Evolutionary conservation across 306 rosid species (phyloP).

Genomic region (Malus orientalis): DNA sequence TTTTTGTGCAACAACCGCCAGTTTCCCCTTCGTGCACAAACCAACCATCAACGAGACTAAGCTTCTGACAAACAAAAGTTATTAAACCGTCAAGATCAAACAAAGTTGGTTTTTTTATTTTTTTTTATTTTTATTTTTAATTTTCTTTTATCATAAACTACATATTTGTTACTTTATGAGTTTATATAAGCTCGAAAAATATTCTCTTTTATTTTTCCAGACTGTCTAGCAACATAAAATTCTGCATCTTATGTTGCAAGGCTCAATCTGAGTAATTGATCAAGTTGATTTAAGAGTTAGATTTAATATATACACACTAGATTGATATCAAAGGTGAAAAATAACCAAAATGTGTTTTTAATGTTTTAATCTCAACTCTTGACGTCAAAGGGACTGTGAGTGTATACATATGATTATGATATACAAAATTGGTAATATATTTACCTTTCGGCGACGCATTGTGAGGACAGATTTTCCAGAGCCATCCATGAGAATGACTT

Average conservation of each 20-base stretch:
- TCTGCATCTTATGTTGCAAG: background rate
- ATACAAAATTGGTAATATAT: background rate
- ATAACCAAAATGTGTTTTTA: background rate
- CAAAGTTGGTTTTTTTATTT: background rate
- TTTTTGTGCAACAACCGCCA: background rate
- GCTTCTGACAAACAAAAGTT: constrained; percentile 35
- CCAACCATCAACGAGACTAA: constrained; percentile 56
- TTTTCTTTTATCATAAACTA: background rate
- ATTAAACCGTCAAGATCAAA: background rate
- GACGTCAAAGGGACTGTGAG: background rate
- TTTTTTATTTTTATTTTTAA: background rate
- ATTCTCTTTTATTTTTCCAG: too few relatives aligned
- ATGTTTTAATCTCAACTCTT: background rate
- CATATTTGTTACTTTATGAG: background rate
- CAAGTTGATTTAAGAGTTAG: background rate
- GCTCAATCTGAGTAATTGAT: background rate
- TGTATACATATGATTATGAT: background rate
- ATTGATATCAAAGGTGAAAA: background rate
- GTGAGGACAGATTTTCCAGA: constrained; percentile 65
- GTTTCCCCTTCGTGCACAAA: constrained; percentile 57
- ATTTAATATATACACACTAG: too few relatives aligned
- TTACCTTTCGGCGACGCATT: constrained; percentile 58
- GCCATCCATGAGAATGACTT: constrained; percentile 76
- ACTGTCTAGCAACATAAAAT: background rate
- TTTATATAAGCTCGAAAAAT: background rate